A percentile compares a stretch with the other conserved stretches of the same genome.
These are phyloP conservation scores for Geum urbanum DNA, from an alignment of 306 rosid genomes.

Conservation along the genomic window DNA sequence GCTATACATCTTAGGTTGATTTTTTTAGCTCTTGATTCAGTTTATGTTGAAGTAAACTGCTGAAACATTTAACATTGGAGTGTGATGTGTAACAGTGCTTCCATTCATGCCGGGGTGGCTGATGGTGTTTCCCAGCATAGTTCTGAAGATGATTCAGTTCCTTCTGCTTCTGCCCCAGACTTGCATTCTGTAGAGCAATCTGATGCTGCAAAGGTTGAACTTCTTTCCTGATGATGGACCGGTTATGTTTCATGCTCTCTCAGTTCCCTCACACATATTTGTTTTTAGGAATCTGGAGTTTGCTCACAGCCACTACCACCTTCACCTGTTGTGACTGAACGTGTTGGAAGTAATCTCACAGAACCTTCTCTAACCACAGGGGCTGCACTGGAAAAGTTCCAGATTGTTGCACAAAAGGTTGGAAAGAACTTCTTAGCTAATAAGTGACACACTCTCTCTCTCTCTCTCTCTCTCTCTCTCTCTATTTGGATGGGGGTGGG, in stretches of 20 bases:
- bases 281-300: conserved; percentile 75
- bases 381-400: conserved; percentile 91
- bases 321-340: conserved; percentile 63
- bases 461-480: no score
- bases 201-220: conserved; percentile 55
- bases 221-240: neutral
- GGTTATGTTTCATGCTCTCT: conserved; percentile 10
- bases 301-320: conserved; percentile 50
- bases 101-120: conserved; percentile 51
- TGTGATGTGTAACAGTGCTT: conserved; percentile 45
- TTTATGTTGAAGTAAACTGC: conserved; percentile 4
- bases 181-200: conserved; percentile 54
- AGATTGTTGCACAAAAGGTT: conserved; percentile 88
- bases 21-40: neutral
- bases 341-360: conserved; percentile 61
- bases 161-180: conserved; percentile 67
- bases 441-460: no score
- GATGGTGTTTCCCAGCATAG: conserved; percentile 62
- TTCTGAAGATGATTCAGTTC: conserved; percentile 68
- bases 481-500: neutral
- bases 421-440: conserved; percentile 4
- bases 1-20: conserved; percentile 63
- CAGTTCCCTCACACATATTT: conserved; percentile 29
- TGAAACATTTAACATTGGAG: conserved; percentile 20
- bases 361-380: conserved; percentile 82